A percentile compares a stretch with the other conserved stretches of the same genome.
phyloP scores from a whole-genome alignment of 495 filamentous ascomycete genomes.

The Hypoxylon fragiforme region DNA sequence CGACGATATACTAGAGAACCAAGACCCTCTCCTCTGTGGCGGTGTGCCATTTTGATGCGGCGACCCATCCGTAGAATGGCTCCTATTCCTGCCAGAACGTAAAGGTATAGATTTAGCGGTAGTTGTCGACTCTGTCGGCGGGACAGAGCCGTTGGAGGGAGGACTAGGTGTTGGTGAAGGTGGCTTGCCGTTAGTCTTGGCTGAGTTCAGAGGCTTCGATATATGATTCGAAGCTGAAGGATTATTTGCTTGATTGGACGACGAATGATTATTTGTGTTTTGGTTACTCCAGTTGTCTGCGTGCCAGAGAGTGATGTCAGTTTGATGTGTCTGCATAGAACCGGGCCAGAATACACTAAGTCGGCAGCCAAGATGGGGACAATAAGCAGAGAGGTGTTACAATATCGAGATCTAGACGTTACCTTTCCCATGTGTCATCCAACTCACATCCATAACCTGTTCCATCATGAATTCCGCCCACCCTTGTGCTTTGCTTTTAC shows the following conservation, averaged over 20 bases:
- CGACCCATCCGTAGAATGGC: slow-evolving; percentile 25
- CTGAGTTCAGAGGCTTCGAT: slow-evolving; percentile 14
- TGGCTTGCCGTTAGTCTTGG: slow-evolving; percentile 27
- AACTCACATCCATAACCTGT: slow-evolving; percentile 67
- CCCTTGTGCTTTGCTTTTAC: background rate
- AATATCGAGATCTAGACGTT: background rate
- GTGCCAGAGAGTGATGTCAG: slow-evolving; percentile 16
- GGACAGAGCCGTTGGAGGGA: slow-evolving; percentile 1
- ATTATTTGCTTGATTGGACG: slow-evolving; percentile 19
- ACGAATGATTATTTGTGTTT: slow-evolving; percentile 16
- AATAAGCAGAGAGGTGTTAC: background rate
- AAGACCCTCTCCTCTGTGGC: slow-evolving; percentile 69
- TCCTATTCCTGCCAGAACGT: slow-evolving; percentile 27
- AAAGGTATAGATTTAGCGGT: slow-evolving; percentile 32
- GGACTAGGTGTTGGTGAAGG: slow-evolving; percentile 6
- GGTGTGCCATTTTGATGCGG: slow-evolving; percentile 30
- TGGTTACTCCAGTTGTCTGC: slow-evolving; percentile 22
- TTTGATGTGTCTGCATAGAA: background rate
- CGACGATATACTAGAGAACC: slow-evolving; percentile 89
- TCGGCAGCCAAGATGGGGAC: background rate
- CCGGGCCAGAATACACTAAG: background rate
- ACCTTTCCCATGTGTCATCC: slow-evolving; percentile 65
- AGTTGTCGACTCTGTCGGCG: slow-evolving; percentile 13
- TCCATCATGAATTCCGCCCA: slow-evolving; percentile 53
- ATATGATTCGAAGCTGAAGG: slow-evolving; percentile 17